phyloP scores from a whole-genome alignment of 176 grass and related monocot species.

The Oropetium thomaeum region DNA sequence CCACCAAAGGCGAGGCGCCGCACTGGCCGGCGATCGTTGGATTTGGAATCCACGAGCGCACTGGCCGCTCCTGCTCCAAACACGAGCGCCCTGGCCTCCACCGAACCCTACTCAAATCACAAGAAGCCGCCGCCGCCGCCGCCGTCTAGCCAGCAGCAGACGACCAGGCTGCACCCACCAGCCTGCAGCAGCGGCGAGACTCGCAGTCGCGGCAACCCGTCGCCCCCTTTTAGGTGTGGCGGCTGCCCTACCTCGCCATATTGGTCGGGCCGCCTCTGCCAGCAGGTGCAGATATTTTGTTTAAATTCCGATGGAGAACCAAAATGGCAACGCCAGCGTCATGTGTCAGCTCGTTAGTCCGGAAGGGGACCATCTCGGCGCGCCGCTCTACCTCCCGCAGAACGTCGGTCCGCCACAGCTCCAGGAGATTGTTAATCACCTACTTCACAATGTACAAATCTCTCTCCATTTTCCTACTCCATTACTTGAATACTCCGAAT shows the following conservation, averaged over 20 bases:
- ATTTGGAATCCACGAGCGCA: too few species aligned
- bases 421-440: conserved; percentile 92
- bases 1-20: too few species aligned
- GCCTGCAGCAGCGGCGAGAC: too few species aligned
- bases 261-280: not conserved
- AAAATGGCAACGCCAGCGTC: conserved; percentile 34
- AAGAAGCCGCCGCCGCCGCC: too few species aligned
- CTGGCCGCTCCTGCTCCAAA: too few species aligned
- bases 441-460: conserved; percentile 66
- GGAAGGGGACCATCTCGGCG: conserved; percentile 69
- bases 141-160: too few species aligned
- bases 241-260: not conserved
- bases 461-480: not conserved
- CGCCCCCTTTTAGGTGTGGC: too few species aligned
- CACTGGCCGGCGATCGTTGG: too few species aligned
- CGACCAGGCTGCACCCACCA: too few species aligned
- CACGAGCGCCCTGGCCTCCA: too few species aligned
- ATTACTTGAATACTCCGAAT: not conserved
- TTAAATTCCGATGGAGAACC: conserved; percentile 32
- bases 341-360: conserved; percentile 79
- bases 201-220: too few species aligned
- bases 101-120: too few species aligned
- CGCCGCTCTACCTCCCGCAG: conserved; percentile 76
- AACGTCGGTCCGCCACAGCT: conserved; percentile 78
- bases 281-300: not conserved